phyloP scores from a whole-genome alignment of 768 basidiomycete species.

The Podaxis pistillaris region DNA sequence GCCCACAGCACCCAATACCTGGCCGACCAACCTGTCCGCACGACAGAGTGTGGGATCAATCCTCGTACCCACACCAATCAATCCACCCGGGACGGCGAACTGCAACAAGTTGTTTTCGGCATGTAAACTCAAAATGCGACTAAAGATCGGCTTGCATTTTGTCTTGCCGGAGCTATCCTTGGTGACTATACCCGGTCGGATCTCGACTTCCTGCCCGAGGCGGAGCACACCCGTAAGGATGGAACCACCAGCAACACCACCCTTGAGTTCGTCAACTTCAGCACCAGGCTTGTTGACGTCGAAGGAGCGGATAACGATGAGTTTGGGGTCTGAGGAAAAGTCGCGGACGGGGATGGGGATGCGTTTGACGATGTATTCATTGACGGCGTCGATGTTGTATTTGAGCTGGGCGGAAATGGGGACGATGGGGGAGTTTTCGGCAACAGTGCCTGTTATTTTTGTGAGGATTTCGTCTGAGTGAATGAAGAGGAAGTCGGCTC shows the following conservation, averaged over 20 bases:
- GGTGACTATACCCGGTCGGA: conserved; percentile 94
- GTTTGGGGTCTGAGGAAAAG: conserved; percentile 86
- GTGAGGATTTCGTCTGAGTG: neutral
- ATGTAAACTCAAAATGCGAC: conserved; percentile 84
- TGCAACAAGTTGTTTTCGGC: conserved; percentile 94
- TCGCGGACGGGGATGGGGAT: conserved; percentile 95
- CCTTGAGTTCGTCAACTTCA: conserved; percentile 95
- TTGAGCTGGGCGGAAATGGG: conserved; percentile 98
- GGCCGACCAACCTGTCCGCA: conserved; percentile 95
- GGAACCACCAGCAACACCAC: conserved; percentile 96
- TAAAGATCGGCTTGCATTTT: conserved; percentile 92
- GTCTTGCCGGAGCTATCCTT: conserved; percentile 90
- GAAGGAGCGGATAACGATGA: conserved; percentile 99
- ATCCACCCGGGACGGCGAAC: conserved; percentile 95
- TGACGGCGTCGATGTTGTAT: conserved; percentile 99
- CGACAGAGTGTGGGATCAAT: conserved; percentile 97
- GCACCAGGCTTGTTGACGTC: conserved; percentile 99
- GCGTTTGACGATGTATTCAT: conserved; percentile 96
- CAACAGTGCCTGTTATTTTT: conserved; percentile 80
- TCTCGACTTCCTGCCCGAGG: conserved; percentile 93
- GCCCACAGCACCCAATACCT: conserved; percentile 93
- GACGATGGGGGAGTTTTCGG: conserved; percentile 95
- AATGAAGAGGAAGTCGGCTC: conserved; percentile 17
- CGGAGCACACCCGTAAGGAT: conserved; percentile 90
- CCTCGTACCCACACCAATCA: conserved; percentile 97